phyloP scores from a whole-genome alignment of 2,329 filamentous ascomycete species.

The Diaporthe sp. region DNA sequence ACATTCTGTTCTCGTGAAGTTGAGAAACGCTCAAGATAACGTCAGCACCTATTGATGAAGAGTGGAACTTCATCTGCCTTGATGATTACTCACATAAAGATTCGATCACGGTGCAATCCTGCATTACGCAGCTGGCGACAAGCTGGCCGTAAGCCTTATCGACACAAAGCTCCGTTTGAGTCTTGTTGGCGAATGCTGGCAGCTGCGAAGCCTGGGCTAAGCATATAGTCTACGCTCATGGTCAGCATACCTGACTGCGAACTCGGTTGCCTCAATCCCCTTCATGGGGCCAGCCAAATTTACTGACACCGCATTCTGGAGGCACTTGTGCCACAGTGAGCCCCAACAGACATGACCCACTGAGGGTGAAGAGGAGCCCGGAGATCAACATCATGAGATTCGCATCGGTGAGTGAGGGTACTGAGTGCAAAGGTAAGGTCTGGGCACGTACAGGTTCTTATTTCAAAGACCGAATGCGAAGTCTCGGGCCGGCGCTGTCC shows the following conservation, averaged over 20 bases:
- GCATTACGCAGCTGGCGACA: background rate
- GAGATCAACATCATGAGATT: background rate
- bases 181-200: background rate
- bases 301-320: conserved; percentile 13
- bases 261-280: fast-evolving
- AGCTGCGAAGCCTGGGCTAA: background rate
- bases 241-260: background rate
- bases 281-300: background rate
- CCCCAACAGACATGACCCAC: background rate
- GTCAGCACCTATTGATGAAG: background rate
- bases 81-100: background rate
- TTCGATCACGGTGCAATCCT: conserved; percentile 3
- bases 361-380: background rate
- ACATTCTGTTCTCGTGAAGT: conserved; percentile 2
- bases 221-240: background rate
- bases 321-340: background rate
- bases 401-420: background rate
- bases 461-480: background rate
- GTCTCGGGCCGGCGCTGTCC: background rate
- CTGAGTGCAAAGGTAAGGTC: background rate
- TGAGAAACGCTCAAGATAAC: background rate
- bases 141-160: background rate
- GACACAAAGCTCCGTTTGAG: background rate
- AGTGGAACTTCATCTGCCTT: background rate
- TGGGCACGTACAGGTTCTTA: background rate